Evolutionary conservation across 1,284 basidiomycete species (phyloP).

Genomic region (Mycocalia duriaeana): DNA sequence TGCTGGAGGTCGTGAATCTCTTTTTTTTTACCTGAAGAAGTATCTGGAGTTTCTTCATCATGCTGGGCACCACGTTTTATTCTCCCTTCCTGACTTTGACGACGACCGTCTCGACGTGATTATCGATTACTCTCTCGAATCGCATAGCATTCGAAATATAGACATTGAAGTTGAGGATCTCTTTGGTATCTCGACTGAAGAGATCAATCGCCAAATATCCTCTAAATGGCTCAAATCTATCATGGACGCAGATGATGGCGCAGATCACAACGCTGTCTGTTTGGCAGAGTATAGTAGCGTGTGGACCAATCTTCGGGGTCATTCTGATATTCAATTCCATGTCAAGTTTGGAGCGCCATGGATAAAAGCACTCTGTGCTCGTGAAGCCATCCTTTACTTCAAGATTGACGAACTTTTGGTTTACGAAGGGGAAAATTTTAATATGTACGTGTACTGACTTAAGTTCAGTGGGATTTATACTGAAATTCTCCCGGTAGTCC

Average conservation of each 20-base stretch:
- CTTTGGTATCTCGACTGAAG: constrained; percentile 6
- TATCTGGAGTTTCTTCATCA: constrained; percentile 12
- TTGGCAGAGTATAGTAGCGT: constrained; percentile 11
- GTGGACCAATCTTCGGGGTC: constrained; percentile 6
- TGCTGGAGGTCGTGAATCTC: constrained; percentile 2
- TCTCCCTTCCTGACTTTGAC: constrained; percentile 16
- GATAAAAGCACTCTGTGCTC: constrained; percentile 8
- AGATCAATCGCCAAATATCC: constrained; percentile 10
- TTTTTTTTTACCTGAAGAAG: constrained; percentile 9
- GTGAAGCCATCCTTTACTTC: constrained; percentile 13
- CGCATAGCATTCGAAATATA: constrained; percentile 4
- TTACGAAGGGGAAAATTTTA: constrained; percentile 8
- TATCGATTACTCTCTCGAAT: constrained; percentile 14
- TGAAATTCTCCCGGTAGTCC: background rate
- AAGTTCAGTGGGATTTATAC: too few relatives aligned
- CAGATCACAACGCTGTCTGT: constrained; percentile 6
- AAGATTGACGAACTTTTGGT: constrained; percentile 8
- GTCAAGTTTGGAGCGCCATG: constrained; percentile 10
- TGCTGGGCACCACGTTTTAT: constrained; percentile 14
- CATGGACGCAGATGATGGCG: constrained; percentile 5
- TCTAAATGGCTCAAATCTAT: constrained; percentile 12
- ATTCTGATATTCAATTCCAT: constrained; percentile 7
- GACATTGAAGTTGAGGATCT: constrained; percentile 8
- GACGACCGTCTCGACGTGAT: constrained; percentile 7
- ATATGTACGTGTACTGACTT: constrained; percentile 1